Evolutionary conservation across 345 rosid genomes (phyloP), one percentile per base, ranked within the genome.

Genomic region (Ceriops zippeliana): DNA sequence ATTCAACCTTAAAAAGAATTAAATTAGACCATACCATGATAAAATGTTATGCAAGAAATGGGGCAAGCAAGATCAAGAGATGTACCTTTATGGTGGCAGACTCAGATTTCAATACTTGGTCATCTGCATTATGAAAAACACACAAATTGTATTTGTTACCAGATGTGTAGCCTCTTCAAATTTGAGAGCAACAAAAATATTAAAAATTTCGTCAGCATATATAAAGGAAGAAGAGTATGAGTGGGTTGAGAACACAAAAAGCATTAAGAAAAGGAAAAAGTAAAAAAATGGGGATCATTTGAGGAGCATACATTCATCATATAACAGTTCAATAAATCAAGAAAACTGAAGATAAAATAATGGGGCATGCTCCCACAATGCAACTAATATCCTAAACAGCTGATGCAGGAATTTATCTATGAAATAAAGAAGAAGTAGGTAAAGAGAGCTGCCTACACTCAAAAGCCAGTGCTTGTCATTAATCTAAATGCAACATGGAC

Each of bases 61-160:
- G 49, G 1, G 49, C 15, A 42, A 42, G 5, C 49, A 42, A 42
- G 19, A 42, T 42, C 49, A 42, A 17, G 49, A 11, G n/a, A 8
- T 37, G 51, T 81, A 93, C 98, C 95, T 83, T 89, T 62, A 93
- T 86, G 51, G 97, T 85, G 63, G 98, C 98, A 63, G 95, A 86
- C 72, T 93, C 98, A 15, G 97, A 91, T 84, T 93, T 93, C 63
- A 93, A 90, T 58, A 91, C 91, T 83, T 91, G 96, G n/a, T 92
- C 73, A 83, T 79, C 97, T 93, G 85, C 87, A 82, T 46, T 27
- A 74, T 65, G 71, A 80, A 53, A 80, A 49, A 46, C 22, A 27
- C 13, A 75, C 30, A 35, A 68, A 62, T 67, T 7, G 46, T 16
- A 22, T 19, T 31, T 38, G 24, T 19, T 15, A 35, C 34, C 24